These are phyloP conservation scores for Salix arbutifolia DNA, from an alignment of 345 rosid genomes.

Conservation along the genomic window DNA sequence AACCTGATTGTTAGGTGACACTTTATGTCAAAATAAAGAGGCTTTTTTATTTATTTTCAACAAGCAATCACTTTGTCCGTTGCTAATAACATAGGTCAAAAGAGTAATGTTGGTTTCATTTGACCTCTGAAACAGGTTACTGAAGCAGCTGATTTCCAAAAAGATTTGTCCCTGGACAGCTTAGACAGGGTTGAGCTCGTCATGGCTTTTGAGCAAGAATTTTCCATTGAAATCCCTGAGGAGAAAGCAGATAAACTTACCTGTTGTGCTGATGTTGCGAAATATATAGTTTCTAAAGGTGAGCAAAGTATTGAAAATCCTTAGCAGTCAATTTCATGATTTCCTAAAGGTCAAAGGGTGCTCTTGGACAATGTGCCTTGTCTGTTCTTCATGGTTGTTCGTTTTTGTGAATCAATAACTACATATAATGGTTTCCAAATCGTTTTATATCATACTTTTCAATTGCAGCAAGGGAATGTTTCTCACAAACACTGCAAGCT, in stretches of 20 bases:
- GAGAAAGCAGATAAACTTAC: slow-evolving; percentile 55
- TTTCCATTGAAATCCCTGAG: slow-evolving; percentile 59
- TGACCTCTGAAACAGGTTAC: slow-evolving; percentile 39
- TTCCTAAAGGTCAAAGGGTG: not conserved
- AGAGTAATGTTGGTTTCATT: not conserved
- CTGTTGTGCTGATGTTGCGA: slow-evolving; percentile 61
- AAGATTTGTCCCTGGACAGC: slow-evolving; percentile 59
- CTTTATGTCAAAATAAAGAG: not conserved
- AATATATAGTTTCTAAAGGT: slow-evolving; percentile 37
- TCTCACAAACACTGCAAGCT: slow-evolving; percentile 4
- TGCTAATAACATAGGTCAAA: not conserved
- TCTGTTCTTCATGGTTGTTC: not conserved
- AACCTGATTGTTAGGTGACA: not conserved
- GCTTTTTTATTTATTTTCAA: not conserved
- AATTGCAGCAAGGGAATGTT: slow-evolving; percentile 1
- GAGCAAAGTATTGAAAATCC: slow-evolving; percentile 13
- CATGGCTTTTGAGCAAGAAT: slow-evolving; percentile 67
- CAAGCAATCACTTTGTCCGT: not conserved
- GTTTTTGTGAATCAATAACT: not conserved
- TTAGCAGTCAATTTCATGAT: not conserved
- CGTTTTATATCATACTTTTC: not conserved
- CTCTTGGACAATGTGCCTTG: not conserved
- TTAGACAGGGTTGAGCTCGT: slow-evolving; percentile 66
- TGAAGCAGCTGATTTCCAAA: slow-evolving; percentile 56
- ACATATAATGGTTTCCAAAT: not conserved